Percentiles rank a stretch among this genome's conserved stretches.
These are phyloP conservation scores for Actinidia chinensis DNA, from an alignment of 179 eudicot species.

Conservation along the genomic window DNA sequence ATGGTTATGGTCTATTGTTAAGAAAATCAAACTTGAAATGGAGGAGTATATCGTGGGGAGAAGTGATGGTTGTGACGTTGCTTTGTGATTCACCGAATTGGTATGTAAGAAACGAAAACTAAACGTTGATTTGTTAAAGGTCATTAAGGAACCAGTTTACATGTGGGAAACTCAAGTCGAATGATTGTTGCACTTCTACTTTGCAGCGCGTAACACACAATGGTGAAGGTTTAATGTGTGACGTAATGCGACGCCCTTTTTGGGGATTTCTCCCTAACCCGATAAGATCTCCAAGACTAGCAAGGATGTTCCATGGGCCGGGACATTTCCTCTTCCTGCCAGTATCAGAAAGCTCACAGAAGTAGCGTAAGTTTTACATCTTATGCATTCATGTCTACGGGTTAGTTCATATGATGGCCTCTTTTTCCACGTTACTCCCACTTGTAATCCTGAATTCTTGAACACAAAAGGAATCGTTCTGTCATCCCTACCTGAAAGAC, in stretches of 20 bases:
- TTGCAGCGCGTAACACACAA: conserved; percentile 72
- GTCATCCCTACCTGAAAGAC: not conserved
- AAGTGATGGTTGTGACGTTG: not conserved
- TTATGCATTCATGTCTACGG: not conserved
- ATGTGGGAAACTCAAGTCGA: conserved; percentile 97
- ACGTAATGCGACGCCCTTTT: conserved; percentile 94
- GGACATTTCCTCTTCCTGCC: conserved; percentile 91
- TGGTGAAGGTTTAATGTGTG: conserved; percentile 87
- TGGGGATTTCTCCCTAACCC: conserved; percentile 98
- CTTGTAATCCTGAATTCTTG: not conserved
- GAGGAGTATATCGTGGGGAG: not conserved
- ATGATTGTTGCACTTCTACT: conserved; percentile 87
- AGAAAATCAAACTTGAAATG: too few species aligned
- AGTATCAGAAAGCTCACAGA: conserved; percentile 61
- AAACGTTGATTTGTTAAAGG: conserved; percentile 46
- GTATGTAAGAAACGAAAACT: not conserved
- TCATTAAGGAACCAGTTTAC: conserved; percentile 90
- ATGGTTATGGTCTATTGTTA: not conserved
- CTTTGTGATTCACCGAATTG: not conserved
- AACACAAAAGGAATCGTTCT: not conserved
- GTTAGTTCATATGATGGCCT: not conserved
- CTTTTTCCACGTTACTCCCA: not conserved
- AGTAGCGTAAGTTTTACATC: conserved; percentile 58
- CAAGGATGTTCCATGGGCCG: conserved; percentile 82
- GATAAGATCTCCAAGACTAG: conserved; percentile 64